Base-by-base conservation (phyloP, 768 basidiomycete genomes). In the Tricholoma furcatifolium region DNA sequence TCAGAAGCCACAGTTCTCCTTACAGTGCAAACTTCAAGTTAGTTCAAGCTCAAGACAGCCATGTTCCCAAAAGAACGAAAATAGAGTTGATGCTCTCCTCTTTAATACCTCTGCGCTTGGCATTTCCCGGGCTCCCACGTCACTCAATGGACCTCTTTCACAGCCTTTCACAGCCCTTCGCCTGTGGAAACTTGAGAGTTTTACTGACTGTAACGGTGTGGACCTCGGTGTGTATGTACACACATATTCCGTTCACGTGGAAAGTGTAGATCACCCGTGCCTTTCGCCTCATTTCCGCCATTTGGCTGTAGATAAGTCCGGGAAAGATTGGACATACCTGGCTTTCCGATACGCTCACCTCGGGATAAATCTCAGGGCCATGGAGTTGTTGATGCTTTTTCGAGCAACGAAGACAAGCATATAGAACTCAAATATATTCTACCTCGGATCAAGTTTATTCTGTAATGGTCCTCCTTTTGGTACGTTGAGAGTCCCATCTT, bases 391-490 rank as follows among this genome's bases (percentile, higher is more conserved):
- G 27, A 20, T 21, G 30, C 30, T 41, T 18, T 15, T 18, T 20
- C 20, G 20, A 48, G 24, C 24, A 39, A 39, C 17, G 27, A 27
- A 38, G 35, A 32, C 31, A 18, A 12, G 5, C 44, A 3, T 4
- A 38, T 17, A 3, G 40, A 30, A 39, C 47, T 40, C 31, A 17
- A n/a, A 50, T 50, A 41, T 20, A 20, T 31, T 35, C 48, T 50
- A 31, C 48, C 48, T 50, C 48, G 38, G 48, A 50, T 50, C 48
- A 50, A 49, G 48, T 18, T 39, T 21, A 23, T 36, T 24, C n/a
- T n/a, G n/a, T 18, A 31, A 11, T 39, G 23, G n/a, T 27, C 15
- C 27, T 40, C 0, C 8, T 10, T 18, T 50, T 41, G 14, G 20
- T 27, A n/a, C 27, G 17, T n/a, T 38, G 23, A 2, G 23, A 20